Conservation (phyloP, 116 monocot species). For the Phalaenopsis hybrid region DNA sequence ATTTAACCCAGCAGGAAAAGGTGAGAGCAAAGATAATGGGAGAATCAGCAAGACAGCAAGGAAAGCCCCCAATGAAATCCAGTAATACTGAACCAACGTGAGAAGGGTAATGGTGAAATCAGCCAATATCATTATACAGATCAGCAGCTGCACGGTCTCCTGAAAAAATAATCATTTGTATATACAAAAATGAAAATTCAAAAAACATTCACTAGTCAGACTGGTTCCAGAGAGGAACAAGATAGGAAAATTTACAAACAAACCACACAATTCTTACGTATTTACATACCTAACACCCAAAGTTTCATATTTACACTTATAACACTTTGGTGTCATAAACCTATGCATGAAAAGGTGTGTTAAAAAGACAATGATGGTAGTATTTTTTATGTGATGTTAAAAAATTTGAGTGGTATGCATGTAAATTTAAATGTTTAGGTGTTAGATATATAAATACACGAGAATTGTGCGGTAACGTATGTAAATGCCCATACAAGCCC, state of each 20-base stretch:
- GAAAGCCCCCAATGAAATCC: conserved; percentile 78
- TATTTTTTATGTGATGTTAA: too few species aligned
- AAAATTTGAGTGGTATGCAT: too few species aligned
- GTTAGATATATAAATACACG: too few species aligned
- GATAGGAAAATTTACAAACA: not conserved
- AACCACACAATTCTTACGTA: too few species aligned
- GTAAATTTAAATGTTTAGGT: too few species aligned
- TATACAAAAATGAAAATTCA: not conserved
- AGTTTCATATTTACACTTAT: too few species aligned
- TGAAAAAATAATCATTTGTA: conserved; percentile 23
- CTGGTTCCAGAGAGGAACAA: conserved; percentile 1
- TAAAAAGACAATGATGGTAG: too few species aligned
- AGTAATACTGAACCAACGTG: conserved; percentile 66
- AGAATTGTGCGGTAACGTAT: too few species aligned
- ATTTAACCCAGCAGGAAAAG: conserved; percentile 87
- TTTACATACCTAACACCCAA: too few species aligned
- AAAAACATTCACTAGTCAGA: not conserved
- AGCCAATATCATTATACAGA: conserved; percentile 61
- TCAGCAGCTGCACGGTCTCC: conserved; percentile 73
- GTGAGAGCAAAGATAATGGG: conserved; percentile 74
- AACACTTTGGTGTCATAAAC: too few species aligned
- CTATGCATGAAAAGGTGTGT: too few species aligned
- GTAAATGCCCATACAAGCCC: too few species aligned
- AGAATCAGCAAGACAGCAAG: conserved; percentile 73
- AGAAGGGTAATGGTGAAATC: conserved; percentile 71